phyloP scores from a whole-genome alignment of 2,329 filamentous ascomycete species.

The Calonectria pauciramosa region DNA sequence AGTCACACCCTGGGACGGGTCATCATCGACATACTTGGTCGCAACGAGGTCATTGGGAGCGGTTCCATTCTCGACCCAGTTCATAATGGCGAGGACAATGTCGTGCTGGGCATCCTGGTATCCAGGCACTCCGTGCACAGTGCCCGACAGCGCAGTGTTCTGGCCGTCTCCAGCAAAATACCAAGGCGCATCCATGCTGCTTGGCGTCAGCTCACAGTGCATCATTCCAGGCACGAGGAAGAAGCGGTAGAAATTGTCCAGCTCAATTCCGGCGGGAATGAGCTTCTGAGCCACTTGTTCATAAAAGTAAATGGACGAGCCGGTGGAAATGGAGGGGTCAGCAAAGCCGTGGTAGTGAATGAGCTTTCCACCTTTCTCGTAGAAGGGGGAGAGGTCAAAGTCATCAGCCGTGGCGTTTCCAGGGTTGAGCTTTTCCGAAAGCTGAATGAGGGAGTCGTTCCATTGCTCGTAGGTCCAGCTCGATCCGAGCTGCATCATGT shows the following conservation, averaged over 20 bases:
- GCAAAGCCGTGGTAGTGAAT: conserved; percentile 59
- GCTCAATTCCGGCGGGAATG: background rate
- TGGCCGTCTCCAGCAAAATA: conserved; percentile 49
- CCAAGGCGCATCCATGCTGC: conserved; percentile 55
- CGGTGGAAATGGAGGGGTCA: conserved; percentile 46
- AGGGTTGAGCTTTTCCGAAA: conserved; percentile 51
- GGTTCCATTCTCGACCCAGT: conserved; percentile 53
- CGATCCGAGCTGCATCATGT: background rate
- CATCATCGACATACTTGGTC: conserved; percentile 49
- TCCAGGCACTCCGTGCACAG: conserved; percentile 49
- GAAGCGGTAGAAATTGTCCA: background rate
- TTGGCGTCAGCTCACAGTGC: conserved; percentile 55
- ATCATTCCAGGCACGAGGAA: conserved; percentile 27
- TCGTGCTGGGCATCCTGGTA: conserved; percentile 54
- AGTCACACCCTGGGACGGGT: conserved; percentile 51
- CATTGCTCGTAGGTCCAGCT: conserved; percentile 3
- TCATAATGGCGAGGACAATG: conserved; percentile 53
- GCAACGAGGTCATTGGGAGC: conserved; percentile 51
- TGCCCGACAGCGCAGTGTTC: conserved; percentile 25
- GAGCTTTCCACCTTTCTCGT: conserved; percentile 55
- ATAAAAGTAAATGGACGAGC: background rate
- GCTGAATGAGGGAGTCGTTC: conserved; percentile 1
- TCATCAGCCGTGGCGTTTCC: conserved; percentile 53
- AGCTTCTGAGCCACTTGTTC: background rate
- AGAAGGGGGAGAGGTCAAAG: conserved; percentile 55